Conservation (phyloP, 768 basidiomycete genomes). For the Leccinellum albellum region DNA sequence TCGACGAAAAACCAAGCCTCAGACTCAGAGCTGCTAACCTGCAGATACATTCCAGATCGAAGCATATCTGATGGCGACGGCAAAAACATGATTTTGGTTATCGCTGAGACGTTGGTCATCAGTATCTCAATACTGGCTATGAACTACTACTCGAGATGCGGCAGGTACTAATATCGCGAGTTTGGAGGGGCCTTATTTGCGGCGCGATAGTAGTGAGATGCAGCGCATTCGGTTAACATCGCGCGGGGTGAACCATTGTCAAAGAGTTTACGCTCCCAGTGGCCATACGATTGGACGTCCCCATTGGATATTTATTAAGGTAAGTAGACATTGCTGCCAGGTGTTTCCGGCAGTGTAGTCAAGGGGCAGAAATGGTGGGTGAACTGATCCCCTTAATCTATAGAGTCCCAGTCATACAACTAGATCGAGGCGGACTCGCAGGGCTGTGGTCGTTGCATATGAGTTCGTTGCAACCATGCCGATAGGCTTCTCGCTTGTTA, state of each 20-base stretch:
- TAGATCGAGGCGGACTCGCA: not conserved
- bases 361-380: not conserved
- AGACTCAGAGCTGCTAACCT: too few relatives aligned
- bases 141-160: not conserved
- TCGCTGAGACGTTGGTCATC: not conserved
- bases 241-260: not conserved
- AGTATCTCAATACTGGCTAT: not conserved
- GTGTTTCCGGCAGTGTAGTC: not conserved
- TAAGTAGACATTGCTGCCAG: not conserved
- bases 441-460: not conserved
- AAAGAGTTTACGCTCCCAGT: not conserved
- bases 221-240: not conserved
- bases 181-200: not conserved
- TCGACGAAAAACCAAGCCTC: not conserved
- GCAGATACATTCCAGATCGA: not conserved
- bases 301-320: not conserved
- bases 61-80: not conserved
- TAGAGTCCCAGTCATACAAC: not conserved
- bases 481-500: slow-evolving; percentile 3
- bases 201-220: not conserved
- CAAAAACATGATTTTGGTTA: not conserved
- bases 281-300: not conserved
- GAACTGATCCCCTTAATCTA: not conserved
- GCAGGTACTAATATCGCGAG: not conserved
- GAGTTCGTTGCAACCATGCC: not conserved